These are phyloP conservation scores for Uronychia setigera DNA, from an alignment of 73 alveolate genomes.

Conservation along the genomic window DNA sequence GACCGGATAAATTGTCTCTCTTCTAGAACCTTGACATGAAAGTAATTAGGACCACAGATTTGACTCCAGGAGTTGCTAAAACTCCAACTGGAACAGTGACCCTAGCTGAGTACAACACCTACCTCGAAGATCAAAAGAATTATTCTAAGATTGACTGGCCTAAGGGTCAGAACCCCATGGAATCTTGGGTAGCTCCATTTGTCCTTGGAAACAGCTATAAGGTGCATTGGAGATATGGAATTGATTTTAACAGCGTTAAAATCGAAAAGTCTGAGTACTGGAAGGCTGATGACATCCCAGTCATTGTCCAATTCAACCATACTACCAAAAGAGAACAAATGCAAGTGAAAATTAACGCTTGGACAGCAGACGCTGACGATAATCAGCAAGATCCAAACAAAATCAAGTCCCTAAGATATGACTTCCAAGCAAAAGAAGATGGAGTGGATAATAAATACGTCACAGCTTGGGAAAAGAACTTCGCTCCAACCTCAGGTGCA, in stretches of 20 bases:
- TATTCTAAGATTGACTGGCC: constrained; percentile 32
- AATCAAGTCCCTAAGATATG: not conserved
- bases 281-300: not conserved
- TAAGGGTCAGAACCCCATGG: not conserved
- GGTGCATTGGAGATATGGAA: constrained; percentile 53
- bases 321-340: not conserved
- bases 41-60: constrained; percentile 1
- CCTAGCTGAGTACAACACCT: no score
- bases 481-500: not conserved
- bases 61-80: not conserved
- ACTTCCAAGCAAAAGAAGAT: not conserved
- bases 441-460: no score
- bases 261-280: not conserved
- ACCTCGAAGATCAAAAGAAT: not conserved
- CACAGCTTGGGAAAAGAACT: not conserved
- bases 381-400: not conserved
- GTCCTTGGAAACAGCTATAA: constrained; percentile 54
- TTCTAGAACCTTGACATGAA: not conserved
- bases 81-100: no score
- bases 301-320: not conserved
- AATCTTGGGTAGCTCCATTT: constrained; percentile 29
- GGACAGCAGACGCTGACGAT: not conserved
- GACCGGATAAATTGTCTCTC: not conserved
- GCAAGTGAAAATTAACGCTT: not conserved
- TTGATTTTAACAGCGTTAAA: constrained; percentile 19